phyloP scores from a whole-genome alignment of 2,329 filamentous ascomycete genomes.

The Cladosporium sp. region DNA sequence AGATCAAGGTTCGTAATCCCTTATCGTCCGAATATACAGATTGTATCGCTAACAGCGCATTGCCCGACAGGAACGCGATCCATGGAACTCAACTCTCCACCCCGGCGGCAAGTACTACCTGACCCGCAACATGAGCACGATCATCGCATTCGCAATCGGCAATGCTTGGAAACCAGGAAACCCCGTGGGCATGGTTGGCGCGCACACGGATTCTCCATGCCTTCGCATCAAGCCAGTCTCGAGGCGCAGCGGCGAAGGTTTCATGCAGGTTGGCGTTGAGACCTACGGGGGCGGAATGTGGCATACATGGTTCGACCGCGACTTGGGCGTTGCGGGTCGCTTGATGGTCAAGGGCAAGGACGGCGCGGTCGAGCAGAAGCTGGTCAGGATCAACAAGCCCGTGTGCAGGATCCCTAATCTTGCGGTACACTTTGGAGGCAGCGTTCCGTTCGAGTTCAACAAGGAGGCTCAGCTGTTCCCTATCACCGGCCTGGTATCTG shows the following conservation, averaged over 20 bases:
- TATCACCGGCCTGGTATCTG: constrained; percentile 80
- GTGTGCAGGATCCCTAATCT: constrained; percentile 89
- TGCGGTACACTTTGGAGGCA: constrained; percentile 88
- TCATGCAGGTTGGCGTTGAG: constrained; percentile 92
- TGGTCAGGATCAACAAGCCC: constrained; percentile 87
- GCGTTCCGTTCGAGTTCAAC: constrained; percentile 85
- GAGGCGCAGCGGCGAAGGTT: constrained; percentile 81
- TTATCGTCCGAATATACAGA: neutral
- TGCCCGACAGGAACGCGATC: constrained; percentile 67
- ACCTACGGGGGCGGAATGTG: constrained; percentile 95
- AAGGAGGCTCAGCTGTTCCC: constrained; percentile 96
- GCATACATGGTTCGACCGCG: constrained; percentile 98
- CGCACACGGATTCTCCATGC: constrained; percentile 92
- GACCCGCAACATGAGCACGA: constrained; percentile 87
- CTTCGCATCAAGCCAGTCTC: constrained; percentile 92
- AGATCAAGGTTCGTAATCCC: constrained; percentile 60
- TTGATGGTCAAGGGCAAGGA: constrained; percentile 70
- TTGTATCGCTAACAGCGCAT: constrained; percentile 6
- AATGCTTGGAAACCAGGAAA: constrained; percentile 89
- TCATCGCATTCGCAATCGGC: constrained; percentile 89
- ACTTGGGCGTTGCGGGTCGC: constrained; percentile 84
- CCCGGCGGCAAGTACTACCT: constrained; percentile 95
- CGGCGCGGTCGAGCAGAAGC: constrained; percentile 72
- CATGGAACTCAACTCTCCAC: constrained; percentile 73
- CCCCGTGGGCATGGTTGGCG: constrained; percentile 86